A percentile compares a stretch with the other conserved stretches of the same genome.
Evolutionary conservation across 495 filamentous ascomycete genomes (phyloP).

Genomic region (Bryoglossum gracile): DNA sequence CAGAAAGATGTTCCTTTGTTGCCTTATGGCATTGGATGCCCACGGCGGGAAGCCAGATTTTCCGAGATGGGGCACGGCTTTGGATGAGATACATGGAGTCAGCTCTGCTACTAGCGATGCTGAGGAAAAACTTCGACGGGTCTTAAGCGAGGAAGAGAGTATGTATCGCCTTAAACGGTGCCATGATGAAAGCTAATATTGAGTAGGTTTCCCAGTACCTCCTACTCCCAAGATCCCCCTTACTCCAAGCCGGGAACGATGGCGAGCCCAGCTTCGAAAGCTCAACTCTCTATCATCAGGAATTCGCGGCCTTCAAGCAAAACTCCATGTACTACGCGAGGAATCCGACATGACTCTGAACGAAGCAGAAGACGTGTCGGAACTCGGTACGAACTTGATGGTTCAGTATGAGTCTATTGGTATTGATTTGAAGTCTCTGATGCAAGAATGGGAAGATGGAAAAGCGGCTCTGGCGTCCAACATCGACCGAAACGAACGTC

Average conservation of each 20-base stretch:
- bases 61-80: slow-evolving; percentile 66
- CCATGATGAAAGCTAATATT: not conserved
- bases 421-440: slow-evolving; percentile 69
- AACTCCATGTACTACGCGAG: slow-evolving; percentile 87
- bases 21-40: slow-evolving; percentile 79
- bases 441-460: slow-evolving; percentile 88
- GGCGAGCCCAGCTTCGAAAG: slow-evolving; percentile 77
- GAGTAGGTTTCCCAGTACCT: slow-evolving; percentile 32
- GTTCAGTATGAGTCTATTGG: slow-evolving; percentile 93
- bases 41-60: slow-evolving; percentile 76
- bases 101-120: slow-evolving; percentile 47
- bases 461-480: slow-evolving; percentile 66
- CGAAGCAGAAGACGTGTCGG: slow-evolving; percentile 61
- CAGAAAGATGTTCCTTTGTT: slow-evolving; percentile 77
- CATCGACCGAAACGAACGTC: slow-evolving; percentile 64
- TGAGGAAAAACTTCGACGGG: slow-evolving; percentile 50
- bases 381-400: slow-evolving; percentile 69
- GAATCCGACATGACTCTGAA: slow-evolving; percentile 74
- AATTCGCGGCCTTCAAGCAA: slow-evolving; percentile 87
- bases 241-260: slow-evolving; percentile 68
- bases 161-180: slow-evolving; percentile 31
- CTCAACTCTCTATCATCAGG: slow-evolving; percentile 82
- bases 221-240: slow-evolving; percentile 58
- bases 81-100: slow-evolving; percentile 64
- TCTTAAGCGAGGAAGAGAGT: slow-evolving; percentile 82